A percentile compares a stretch with the other conserved stretches of the same genome.
Evolutionary conservation across 2,329 filamentous ascomycete genomes (phyloP).

Genomic region (Boeremia lycopersici): DNA sequence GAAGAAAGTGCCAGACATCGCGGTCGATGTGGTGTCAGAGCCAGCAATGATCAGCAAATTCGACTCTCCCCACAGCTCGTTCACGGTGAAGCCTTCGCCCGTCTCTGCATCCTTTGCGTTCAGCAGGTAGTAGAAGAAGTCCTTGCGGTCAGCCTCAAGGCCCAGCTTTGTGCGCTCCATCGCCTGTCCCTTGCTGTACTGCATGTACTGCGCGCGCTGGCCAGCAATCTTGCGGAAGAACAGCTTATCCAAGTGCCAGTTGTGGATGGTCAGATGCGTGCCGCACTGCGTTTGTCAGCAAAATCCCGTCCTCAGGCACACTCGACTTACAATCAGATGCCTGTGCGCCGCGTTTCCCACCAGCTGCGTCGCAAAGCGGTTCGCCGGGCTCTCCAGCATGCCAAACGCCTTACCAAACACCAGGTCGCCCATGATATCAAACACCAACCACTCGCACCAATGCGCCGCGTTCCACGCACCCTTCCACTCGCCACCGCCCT

Average conservation of each 20-base stretch:
- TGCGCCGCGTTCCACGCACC: conserved; percentile 52
- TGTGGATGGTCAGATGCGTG: conserved; percentile 52
- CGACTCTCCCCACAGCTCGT: conserved; percentile 57
- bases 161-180: conserved; percentile 52
- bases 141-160: conserved; percentile 50
- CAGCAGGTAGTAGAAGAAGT: conserved; percentile 57
- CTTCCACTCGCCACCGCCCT: conserved; percentile 45
- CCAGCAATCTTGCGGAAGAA: conserved; percentile 53
- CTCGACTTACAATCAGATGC: conserved; percentile 50
- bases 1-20: conserved; percentile 51
- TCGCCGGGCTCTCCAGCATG: conserved; percentile 49
- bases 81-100: conserved; percentile 50
- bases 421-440: conserved; percentile 60
- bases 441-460: conserved; percentile 54
- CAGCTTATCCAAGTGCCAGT: conserved; percentile 51
- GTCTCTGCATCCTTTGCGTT: conserved; percentile 56
- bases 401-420: conserved; percentile 54
- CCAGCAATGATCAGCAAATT: conserved; percentile 58
- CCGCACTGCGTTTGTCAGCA: conserved; percentile 43
- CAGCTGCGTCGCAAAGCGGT: conserved; percentile 51
- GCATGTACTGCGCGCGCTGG: conserved; percentile 50
- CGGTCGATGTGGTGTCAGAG: conserved; percentile 53
- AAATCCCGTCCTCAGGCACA: not conserved
- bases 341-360: conserved; percentile 53
- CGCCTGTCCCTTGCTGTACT: conserved; percentile 51